Evolutionary conservation across 352 stramenopile species (phyloP).

Genomic region (Globisporangium takayamanum): DNA sequence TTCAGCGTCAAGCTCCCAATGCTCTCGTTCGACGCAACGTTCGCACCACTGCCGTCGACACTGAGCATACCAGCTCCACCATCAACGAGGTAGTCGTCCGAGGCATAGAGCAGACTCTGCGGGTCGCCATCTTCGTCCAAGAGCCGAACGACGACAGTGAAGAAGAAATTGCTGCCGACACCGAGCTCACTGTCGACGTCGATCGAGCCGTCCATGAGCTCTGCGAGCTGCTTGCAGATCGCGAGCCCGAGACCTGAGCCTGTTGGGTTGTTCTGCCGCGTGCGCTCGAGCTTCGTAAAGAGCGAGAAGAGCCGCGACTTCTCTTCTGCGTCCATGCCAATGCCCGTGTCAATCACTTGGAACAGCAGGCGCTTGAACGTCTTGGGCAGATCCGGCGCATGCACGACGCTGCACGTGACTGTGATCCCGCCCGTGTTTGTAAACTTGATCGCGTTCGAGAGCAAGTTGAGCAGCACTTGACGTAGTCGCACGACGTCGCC

Average conservation of each 20-base stretch:
- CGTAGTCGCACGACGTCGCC: conserved; percentile 71
- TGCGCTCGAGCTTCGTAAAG: conserved; percentile 80
- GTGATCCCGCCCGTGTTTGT: conserved; percentile 79
- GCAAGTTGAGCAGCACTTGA: conserved; percentile 75
- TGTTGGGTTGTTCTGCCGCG: conserved; percentile 82
- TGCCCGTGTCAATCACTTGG: conserved; percentile 81
- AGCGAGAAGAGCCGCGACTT: conserved; percentile 76
- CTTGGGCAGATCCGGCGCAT: conserved; percentile 52
- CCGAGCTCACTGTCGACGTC: conserved; percentile 75
- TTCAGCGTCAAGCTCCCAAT: conserved; percentile 21
- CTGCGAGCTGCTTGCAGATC: conserved; percentile 85
- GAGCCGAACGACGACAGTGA: conserved; percentile 67
- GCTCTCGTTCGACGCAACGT: conserved; percentile 43
- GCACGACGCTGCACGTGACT: conserved; percentile 65
- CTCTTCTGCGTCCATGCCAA: conserved; percentile 77
- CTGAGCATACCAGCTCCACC: neutral
- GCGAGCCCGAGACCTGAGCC: conserved; percentile 78
- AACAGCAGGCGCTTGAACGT: conserved; percentile 72
- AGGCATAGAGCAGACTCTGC: conserved; percentile 36
- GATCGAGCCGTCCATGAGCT: conserved; percentile 86
- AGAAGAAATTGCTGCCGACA: conserved; percentile 83
- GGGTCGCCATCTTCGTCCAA: conserved; percentile 39
- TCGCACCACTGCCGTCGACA: conserved; percentile 15
- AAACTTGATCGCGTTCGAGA: conserved; percentile 88
- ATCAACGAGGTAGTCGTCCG: conserved; percentile 45